phyloP scores from a whole-genome alignment of 768 basidiomycete species.

The Asterophora parasitica region DNA sequence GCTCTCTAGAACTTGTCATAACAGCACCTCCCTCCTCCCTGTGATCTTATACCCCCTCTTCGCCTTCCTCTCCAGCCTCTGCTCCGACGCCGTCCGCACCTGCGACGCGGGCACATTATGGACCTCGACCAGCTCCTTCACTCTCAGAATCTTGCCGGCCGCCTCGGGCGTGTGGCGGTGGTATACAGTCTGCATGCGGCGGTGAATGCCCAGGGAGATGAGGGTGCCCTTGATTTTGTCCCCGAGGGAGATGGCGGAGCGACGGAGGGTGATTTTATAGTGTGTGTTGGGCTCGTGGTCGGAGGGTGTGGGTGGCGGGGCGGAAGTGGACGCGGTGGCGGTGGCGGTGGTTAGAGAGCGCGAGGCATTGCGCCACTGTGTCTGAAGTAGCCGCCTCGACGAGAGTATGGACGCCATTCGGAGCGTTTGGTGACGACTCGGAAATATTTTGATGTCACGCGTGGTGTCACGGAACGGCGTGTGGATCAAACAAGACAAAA shows the following conservation, averaged over 20 bases:
- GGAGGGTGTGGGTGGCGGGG: slow-evolving; percentile 1
- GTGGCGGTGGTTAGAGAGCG: slow-evolving; percentile 9
- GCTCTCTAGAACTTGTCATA: slow-evolving; percentile 20
- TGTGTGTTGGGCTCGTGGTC: slow-evolving; percentile 49
- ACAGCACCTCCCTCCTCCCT: slow-evolving; percentile 28
- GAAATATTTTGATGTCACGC: not conserved
- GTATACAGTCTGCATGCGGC: slow-evolving; percentile 82
- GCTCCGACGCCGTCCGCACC: slow-evolving; percentile 68
- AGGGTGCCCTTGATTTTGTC: slow-evolving; percentile 68
- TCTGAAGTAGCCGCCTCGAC: slow-evolving; percentile 10
- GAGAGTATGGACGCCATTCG: slow-evolving; percentile 16
- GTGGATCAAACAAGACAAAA: not conserved
- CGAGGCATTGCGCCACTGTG: slow-evolving; percentile 10
- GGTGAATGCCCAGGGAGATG: slow-evolving; percentile 76
- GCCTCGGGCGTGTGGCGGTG: slow-evolving; percentile 66
- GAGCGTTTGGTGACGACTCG: not conserved
- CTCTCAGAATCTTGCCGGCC: slow-evolving; percentile 80
- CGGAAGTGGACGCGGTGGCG: not conserved
- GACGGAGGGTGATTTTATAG: slow-evolving; percentile 84
- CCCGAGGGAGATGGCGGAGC: slow-evolving; percentile 83
- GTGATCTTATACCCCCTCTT: slow-evolving; percentile 64
- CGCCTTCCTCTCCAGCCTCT: slow-evolving; percentile 61
- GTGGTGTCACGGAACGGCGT: not conserved
- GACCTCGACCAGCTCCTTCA: slow-evolving; percentile 90
- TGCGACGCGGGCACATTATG: slow-evolving; percentile 69